Conservation (phyloP, 805 yeast species). For the Metschnikowia gruessii region DNA sequence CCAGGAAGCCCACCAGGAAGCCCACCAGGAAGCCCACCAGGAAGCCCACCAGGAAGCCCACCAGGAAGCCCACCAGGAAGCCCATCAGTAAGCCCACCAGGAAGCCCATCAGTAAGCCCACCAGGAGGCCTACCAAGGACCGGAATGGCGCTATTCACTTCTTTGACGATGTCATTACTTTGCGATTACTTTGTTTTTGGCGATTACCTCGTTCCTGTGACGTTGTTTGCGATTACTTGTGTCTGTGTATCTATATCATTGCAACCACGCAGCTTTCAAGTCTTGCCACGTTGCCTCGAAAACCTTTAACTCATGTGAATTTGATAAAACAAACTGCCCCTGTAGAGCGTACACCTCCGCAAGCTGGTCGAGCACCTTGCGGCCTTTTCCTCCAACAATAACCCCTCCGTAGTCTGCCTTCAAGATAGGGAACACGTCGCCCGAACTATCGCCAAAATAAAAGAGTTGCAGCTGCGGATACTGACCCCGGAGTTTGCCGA, state of each 20-base stretch:
- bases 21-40: too few species aligned
- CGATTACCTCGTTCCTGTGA: too few species aligned
- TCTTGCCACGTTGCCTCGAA: conserved; percentile 13
- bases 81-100: too few species aligned
- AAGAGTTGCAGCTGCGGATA: conserved; percentile 22
- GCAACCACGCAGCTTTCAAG: conserved; percentile 4
- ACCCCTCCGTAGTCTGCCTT: conserved; percentile 47
- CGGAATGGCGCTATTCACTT: too few species aligned
- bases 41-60: too few species aligned
- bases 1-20: too few species aligned
- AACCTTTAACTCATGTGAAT: background rate
- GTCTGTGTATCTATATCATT: background rate
- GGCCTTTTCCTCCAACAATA: conserved; percentile 32
- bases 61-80: too few species aligned
- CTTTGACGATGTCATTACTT: too few species aligned
- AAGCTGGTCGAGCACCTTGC: conserved; percentile 1
- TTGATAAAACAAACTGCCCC: background rate
- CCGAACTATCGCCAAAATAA: conserved; percentile 62
- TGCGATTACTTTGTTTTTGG: too few species aligned
- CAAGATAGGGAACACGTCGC: conserved; percentile 48
- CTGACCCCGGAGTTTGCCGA: conserved; percentile 14
- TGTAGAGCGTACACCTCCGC: background rate
- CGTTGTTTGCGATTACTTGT: too few species aligned
- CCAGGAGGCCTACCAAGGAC: too few species aligned
- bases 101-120: too few species aligned